phyloP scores from a whole-genome alignment of 2,329 filamentous ascomycete species.

The Gremmenia infestans region DNA sequence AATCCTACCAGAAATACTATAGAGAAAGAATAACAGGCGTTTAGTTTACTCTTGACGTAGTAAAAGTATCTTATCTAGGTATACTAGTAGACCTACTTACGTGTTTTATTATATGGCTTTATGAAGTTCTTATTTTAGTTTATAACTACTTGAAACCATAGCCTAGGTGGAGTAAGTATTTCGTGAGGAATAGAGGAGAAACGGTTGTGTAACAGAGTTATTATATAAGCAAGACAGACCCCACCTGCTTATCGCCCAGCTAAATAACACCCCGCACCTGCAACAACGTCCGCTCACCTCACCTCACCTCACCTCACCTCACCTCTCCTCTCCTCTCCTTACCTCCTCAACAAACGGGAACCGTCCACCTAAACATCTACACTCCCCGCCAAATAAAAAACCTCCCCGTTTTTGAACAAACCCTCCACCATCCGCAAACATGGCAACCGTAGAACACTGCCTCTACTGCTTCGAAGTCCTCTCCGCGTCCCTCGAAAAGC shows the following conservation, averaged over 20 bases:
- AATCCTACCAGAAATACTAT: too few relatives aligned
- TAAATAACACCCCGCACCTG: neutral
- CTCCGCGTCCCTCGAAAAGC: constrained; percentile 66
- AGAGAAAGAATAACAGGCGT: too few relatives aligned
- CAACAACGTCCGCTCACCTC: neutral
- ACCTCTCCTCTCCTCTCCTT: neutral
- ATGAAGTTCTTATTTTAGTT: too few relatives aligned
- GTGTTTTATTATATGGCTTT: too few relatives aligned
- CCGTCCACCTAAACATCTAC: neutral
- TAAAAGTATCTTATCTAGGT: too few relatives aligned
- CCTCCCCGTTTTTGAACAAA: neutral
- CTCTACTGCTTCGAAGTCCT: constrained; percentile 91
- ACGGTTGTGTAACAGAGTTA: neutral
- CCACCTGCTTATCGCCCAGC: neutral
- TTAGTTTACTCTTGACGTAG: too few relatives aligned
- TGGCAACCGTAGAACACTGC: constrained; percentile 85
- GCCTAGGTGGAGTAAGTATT: too few relatives aligned
- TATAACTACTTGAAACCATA: too few relatives aligned
- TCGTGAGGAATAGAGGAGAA: neutral
- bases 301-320: too few relatives aligned
- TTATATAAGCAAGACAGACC: neutral
- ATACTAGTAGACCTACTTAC: too few relatives aligned
- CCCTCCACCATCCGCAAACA: constrained; percentile 34
- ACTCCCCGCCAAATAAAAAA: neutral
- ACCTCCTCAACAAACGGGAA: neutral